Evolutionary conservation across 371 early-diverging fungal species (phyloP).

Genomic region (Coemansia sp.): DNA sequence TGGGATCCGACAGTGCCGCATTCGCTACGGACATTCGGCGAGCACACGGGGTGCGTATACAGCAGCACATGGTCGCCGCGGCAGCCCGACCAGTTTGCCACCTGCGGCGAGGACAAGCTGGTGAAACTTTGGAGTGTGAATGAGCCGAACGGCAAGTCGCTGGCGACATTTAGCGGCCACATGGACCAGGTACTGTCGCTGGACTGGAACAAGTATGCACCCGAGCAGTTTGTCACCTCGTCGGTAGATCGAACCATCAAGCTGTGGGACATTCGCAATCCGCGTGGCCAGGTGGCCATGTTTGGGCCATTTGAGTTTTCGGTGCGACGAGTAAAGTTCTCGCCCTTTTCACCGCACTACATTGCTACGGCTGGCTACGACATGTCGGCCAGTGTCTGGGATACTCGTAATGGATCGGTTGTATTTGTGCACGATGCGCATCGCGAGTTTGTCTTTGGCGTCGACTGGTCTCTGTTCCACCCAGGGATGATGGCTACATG

Average conservation of each 20-base stretch:
- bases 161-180: slow-evolving; percentile 83
- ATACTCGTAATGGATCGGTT: slow-evolving; percentile 61
- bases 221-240: slow-evolving; percentile 74
- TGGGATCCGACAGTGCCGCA: slow-evolving; percentile 82
- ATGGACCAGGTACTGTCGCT: slow-evolving; percentile 80
- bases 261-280: slow-evolving; percentile 86
- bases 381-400: slow-evolving; percentile 94
- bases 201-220: slow-evolving; percentile 95
- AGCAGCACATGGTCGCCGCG: slow-evolving; percentile 85
- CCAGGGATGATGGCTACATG: slow-evolving; percentile 88
- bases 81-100: slow-evolving; percentile 74
- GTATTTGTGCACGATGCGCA: slow-evolving; percentile 73
- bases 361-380: slow-evolving; percentile 86
- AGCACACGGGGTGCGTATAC: slow-evolving; percentile 89
- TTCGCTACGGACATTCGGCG: slow-evolving; percentile 81
- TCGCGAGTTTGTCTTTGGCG: slow-evolving; percentile 92
- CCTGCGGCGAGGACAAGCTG: slow-evolving; percentile 86
- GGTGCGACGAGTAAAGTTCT: slow-evolving; percentile 84
- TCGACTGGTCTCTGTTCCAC: slow-evolving; percentile 84
- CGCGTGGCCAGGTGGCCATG: slow-evolving; percentile 66
- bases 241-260: slow-evolving; percentile 85
- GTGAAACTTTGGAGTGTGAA: slow-evolving; percentile 86
- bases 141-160: slow-evolving; percentile 60
- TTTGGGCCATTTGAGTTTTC: slow-evolving; percentile 89
- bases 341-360: slow-evolving; percentile 81